Evolutionary conservation across 106 monocot genomes (phyloP).

Genomic region (Ottelia alismoides): DNA sequence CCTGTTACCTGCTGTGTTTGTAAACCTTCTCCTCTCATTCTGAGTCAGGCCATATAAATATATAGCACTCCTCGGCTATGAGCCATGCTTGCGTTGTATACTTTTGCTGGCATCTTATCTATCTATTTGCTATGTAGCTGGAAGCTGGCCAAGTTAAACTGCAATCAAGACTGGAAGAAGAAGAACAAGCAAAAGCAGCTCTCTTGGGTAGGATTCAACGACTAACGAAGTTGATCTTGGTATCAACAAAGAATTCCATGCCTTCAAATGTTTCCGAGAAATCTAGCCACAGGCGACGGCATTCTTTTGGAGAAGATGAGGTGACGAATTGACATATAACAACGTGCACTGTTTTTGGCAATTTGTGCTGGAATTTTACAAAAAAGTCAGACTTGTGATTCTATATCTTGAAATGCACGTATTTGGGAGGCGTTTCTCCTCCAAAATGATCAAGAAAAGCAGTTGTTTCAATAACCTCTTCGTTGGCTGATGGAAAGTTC

Average conservation of each 20-base stretch:
- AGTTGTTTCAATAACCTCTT: too few relatives aligned
- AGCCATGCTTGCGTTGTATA: neutral
- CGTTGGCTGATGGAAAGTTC: too few relatives aligned
- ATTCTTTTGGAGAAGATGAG: conserved; percentile 98
- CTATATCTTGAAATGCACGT: too few relatives aligned
- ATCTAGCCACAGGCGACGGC: conserved; percentile 49
- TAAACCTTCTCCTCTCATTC: too few relatives aligned
- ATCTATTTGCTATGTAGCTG: conserved; percentile 35
- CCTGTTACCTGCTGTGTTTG: too few relatives aligned
- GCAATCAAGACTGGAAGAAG: conserved; percentile 89
- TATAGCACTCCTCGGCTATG: neutral
- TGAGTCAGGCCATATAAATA: too few relatives aligned
- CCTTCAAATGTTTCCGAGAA: conserved; percentile 53
- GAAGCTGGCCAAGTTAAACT: conserved; percentile 98
- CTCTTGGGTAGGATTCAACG: conserved; percentile 96
- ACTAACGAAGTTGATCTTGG: conserved; percentile 83
- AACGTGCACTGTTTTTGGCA: neutral
- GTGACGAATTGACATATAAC: conserved; percentile 15
- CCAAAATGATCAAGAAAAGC: too few relatives aligned
- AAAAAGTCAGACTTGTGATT: too few relatives aligned
- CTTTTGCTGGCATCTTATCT: neutral
- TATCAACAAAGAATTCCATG: conserved; percentile 84
- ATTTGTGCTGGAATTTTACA: neutral
- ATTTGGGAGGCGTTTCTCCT: too few relatives aligned
- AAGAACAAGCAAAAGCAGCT: conserved; percentile 95